A percentile compares a stretch with the other conserved stretches of the same genome.
Conservation (phyloP, 148 eudicot species). For the Camellia sinensis region DNA sequence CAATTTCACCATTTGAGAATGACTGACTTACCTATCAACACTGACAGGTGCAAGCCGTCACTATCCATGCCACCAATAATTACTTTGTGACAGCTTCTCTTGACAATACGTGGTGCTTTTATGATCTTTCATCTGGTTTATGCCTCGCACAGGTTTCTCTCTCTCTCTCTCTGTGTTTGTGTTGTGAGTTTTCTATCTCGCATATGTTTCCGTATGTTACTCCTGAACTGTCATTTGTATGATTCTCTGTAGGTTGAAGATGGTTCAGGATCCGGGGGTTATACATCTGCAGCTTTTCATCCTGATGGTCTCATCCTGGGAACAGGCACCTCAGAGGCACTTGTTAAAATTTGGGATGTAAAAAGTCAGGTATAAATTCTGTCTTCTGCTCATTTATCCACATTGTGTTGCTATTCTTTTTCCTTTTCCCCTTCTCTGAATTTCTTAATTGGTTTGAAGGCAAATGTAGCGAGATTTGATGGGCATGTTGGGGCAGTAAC, state of each 20-base stretch:
- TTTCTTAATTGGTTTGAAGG: conserved; percentile 35
- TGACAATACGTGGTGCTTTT: conserved; percentile 95
- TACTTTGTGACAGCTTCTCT: conserved; percentile 89
- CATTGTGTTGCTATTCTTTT: background rate
- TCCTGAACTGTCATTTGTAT: conserved; percentile 4
- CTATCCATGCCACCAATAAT: conserved; percentile 83
- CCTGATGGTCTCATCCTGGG: conserved; percentile 99
- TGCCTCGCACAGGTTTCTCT: conserved; percentile 80
- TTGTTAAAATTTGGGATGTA: conserved; percentile 96
- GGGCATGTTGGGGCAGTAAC: conserved; percentile 87
- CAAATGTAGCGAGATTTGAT: conserved; percentile 85
- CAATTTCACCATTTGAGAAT: background rate
- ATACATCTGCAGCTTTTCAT: conserved; percentile 93
- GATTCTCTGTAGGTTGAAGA: conserved; percentile 62
- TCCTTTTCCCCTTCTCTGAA: background rate
- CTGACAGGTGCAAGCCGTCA: conserved; percentile 89
- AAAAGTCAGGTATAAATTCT: conserved; percentile 70
- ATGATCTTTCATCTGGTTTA: conserved; percentile 71
- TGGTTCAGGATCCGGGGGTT: conserved; percentile 68
- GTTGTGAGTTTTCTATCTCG: background rate
- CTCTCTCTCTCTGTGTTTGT: background rate
- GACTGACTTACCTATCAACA: background rate
- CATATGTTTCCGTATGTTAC: background rate
- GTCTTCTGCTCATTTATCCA: background rate
- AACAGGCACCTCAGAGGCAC: conserved; percentile 79